Evolutionary conservation across 208 protist genomes (phyloP), one percentile per base, ranked within the genome.

Genomic region (Leishmania gerbilli): DNA sequence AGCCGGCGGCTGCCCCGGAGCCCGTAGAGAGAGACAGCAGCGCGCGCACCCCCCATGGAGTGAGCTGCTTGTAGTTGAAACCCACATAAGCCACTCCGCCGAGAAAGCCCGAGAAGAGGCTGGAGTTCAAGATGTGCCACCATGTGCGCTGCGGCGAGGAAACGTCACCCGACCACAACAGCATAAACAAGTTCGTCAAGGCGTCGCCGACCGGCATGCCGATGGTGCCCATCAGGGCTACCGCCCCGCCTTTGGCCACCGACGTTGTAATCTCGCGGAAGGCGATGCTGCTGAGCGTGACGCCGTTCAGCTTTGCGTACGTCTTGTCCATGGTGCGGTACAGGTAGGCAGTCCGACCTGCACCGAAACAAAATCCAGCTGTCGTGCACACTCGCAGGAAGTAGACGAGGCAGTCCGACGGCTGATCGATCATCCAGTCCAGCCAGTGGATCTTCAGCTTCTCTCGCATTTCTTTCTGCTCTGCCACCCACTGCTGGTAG

Each of bases 301-400:
- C 93, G 69, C 95, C 95, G 81, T 98, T 91, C 27, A 98, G 88
- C 77, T 95, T 95, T 40, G 93, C 90, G 88, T 97, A 98, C 71
- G 91, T 86, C 84, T 92, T 93, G 85, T 98, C 95, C 91, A 98
- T 98, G 47, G 93, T 96, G 67, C 93, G 95, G 80, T 95, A 96
- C 6, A 98, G 87, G 77, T 95, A 93, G 2, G 82, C 76, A 1
- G 90, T 95, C 13, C 95, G 88, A 7, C 91, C 95, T 9, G 90
- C 24, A n/a, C 93, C 95, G 84, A 96, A 95, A 78, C 90, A 93
- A 27, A 95, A 71, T 0, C 95, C 95, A 0, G 88, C 84, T 24
- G 92, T 95, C 21, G 92, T 96, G 78, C 80, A 89, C 42, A 96
- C 78, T 17, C 93, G 91, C 67, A 92, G 71, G 13, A 90, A 86